Base-by-base conservation (phyloP, 495 filamentous ascomycete genomes). In the Aspergillus nidulans region DNA sequence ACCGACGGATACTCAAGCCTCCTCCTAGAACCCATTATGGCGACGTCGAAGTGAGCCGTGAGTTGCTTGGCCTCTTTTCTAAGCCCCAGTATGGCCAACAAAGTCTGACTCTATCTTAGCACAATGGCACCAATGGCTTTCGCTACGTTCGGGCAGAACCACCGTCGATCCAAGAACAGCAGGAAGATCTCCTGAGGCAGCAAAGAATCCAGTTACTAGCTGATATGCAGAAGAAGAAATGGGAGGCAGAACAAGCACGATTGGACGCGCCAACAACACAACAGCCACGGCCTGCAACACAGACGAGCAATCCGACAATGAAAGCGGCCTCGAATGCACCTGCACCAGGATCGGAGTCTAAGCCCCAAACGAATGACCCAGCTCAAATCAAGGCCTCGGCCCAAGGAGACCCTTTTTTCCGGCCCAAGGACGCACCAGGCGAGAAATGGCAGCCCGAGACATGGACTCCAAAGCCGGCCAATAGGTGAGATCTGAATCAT, bases 71-170 rank as follows among this genome's bases (percentile, higher is more conserved):
- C 38, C 32, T 21, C 38, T 12, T 21, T 1, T 23, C 4, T 28
- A 20, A 18, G 6, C 38, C 23, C 18, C 12, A 4, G 36, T 18
- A 4, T 8, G 15, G 32, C 15, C 6, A 18, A 20, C 10, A 49
- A 39, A 42, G 4, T 39, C 56, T 67, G 47, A 66, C 60, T 47
- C 59, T 60, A 24, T 7, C 53, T 60, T 74, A 73, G 88, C 92
- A 1, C 84, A 87, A 74, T 98, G 94, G 94, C 89, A 92, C 68
- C 92, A 97, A 68, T 98, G 94, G 94, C 85, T 98, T n/a, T 12
- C 90, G 95, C 34, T 81, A 95, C 60, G 88, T 89, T 8, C 87
- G 94, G 4, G 16, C 63, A 6, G 65, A 81, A 6, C 77, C 95
- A 0, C 94, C 94, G 0, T 82, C 81, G 0, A 71, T 96, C 16